Evolutionary conservation across 202 grass and related monocot species (phyloP), one percentile per base, ranked within the genome.

Genomic region (Setaria italica): DNA sequence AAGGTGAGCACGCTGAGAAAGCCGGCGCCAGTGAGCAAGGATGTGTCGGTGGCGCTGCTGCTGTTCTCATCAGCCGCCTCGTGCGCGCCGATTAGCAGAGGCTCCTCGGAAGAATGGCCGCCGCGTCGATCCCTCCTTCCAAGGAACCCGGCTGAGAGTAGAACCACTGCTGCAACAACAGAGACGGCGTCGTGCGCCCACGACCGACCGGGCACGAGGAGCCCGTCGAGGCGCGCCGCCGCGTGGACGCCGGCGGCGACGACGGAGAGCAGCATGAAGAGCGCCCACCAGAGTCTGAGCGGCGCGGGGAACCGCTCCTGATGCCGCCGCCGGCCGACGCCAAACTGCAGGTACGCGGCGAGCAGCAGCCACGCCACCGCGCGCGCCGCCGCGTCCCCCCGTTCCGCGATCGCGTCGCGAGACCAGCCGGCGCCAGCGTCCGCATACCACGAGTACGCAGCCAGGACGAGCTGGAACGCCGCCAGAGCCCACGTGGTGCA

Each of bases 101-200:
- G 91, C 88, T 98, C 89, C 66, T 90, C 51, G 1, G 84, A 43
- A 79, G 82, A 72, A 51, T 57, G 60, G 43, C 43, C 43, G 43
- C 12, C 42, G 56, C 67, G 57, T 6, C 51, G 13, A 11, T 70
- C 72, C 57, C 69, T 85, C 39, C 45, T 77, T 16, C 89, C 93
- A 0, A 86, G 79, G 51, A 95, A 90, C 32, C 70, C 89, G 11
- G 88, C 86, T 60, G 70, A 60, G 56, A 53, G 43, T 4, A 98
- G 89, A 7, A 89, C 33, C 11, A 56, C 55, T 32, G 39, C 88
- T 0, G 46, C 62, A 2, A 88, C 25, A 46, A 90, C 21, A 17
- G 88, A 89, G 48, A 74, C 80, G 62, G 72, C 83, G 86, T 98
- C 93, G 53, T 92, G 55, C 54, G 68, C 86, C 95, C 93, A 94